phyloP scores from a whole-genome alignment of 129 eudicot genomes.

The Ambrosia trifida region DNA sequence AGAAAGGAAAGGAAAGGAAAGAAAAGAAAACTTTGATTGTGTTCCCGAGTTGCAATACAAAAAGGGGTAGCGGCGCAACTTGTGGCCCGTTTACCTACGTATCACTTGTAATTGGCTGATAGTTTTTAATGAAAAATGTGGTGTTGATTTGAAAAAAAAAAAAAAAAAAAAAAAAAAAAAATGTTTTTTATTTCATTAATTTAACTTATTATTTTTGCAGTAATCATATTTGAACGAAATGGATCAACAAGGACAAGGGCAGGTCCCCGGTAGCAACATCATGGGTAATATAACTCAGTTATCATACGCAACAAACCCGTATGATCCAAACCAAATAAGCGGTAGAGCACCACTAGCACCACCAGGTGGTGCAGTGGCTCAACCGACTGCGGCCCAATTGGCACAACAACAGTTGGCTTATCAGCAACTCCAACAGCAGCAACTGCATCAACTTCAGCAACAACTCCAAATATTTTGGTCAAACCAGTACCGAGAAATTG shows the following conservation, averaged over 20 bases:
- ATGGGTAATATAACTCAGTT: constrained; percentile 49
- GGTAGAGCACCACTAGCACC: constrained; percentile 45
- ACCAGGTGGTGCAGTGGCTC: constrained; percentile 43
- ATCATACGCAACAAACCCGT: constrained; percentile 47
- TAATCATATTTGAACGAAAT: constrained; percentile 31
- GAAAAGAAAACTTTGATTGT: too few species aligned
- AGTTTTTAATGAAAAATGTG: too few species aligned
- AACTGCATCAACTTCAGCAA: constrained; percentile 58
- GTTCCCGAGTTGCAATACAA: too few species aligned
- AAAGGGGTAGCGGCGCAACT: too few species aligned
- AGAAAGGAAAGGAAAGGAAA: too few species aligned
- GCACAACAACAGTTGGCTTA: constrained; percentile 66
- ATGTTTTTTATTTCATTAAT: neutral
- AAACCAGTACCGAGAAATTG: constrained; percentile 63
- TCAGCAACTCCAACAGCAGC: constrained; percentile 69
- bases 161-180: too few species aligned
- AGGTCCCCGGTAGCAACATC: constrained; percentile 47
- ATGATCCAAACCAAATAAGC: constrained; percentile 51
- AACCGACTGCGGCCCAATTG: constrained; percentile 46
- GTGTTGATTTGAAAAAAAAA: too few species aligned
- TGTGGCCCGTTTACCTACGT: too few species aligned
- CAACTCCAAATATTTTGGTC: constrained; percentile 76
- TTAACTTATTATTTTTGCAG: constrained; percentile 21
- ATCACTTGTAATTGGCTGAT: too few species aligned
- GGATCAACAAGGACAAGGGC: constrained; percentile 76